phyloP scores from a whole-genome alignment of 768 basidiomycete species.

The Myochromella boudieri region DNA sequence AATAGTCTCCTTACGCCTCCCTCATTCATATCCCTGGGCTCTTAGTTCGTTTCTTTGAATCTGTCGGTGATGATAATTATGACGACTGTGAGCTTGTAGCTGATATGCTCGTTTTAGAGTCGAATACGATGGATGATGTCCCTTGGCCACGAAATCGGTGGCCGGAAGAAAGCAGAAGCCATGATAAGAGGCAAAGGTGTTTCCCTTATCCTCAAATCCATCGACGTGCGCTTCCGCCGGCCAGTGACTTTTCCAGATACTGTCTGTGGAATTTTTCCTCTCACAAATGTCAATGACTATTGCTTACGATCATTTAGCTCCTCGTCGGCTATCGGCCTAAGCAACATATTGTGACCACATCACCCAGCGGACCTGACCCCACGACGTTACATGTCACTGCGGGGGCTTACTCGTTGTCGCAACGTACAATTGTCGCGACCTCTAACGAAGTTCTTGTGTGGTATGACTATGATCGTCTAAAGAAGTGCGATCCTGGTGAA shows the following conservation, averaged over 20 bases:
- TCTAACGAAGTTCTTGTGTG: slow-evolving; percentile 68
- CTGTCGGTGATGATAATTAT: too few species aligned
- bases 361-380: slow-evolving; percentile 25
- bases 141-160: slow-evolving; percentile 60
- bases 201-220: slow-evolving; percentile 74
- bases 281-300: slow-evolving; percentile 7
- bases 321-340: slow-evolving; percentile 62
- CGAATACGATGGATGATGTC: slow-evolving; percentile 68
- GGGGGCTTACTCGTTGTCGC: slow-evolving; percentile 63
- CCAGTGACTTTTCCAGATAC: slow-evolving; percentile 81
- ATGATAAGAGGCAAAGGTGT: slow-evolving; percentile 65
- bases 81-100: too few species aligned
- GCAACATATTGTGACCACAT: slow-evolving; percentile 5
- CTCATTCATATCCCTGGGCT: slow-evolving; percentile 1
- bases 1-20: not conserved
- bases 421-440: slow-evolving; percentile 62
- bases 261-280: slow-evolving; percentile 39
- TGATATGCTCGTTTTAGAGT: slow-evolving; percentile 39
- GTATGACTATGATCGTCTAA: slow-evolving; percentile 73
- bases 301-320: slow-evolving; percentile 37
- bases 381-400: slow-evolving; percentile 51
- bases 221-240: slow-evolving; percentile 63
- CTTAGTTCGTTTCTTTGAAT: slow-evolving; percentile 70
- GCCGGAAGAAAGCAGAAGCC: slow-evolving; percentile 48
- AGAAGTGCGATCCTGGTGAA: slow-evolving; percentile 63